phyloP scores from a whole-genome alignment of 352 stramenopile genomes.

The Pythium vanterpoolii region DNA sequence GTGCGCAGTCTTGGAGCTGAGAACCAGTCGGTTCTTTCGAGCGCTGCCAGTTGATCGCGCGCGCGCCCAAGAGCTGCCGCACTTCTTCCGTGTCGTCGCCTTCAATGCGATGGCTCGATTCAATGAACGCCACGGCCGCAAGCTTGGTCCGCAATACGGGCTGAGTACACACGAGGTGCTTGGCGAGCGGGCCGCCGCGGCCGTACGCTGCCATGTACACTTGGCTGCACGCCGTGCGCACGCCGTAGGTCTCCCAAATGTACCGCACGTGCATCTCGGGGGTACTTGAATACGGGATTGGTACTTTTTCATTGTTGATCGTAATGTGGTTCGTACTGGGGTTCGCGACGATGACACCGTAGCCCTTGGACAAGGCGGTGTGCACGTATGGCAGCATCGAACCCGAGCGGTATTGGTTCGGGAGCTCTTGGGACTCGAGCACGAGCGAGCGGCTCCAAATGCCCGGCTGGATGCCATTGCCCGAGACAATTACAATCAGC shows the following conservation, averaged over 20 bases:
- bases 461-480: constrained; percentile 57
- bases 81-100: constrained; percentile 52
- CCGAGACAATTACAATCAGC: constrained; percentile 69
- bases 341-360: constrained; percentile 65
- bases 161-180: constrained; percentile 75
- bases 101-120: constrained; percentile 58
- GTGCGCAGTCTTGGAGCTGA: constrained; percentile 45
- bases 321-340: constrained; percentile 74
- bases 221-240: constrained; percentile 60
- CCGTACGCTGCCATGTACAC: constrained; percentile 83
- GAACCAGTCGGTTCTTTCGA: constrained; percentile 60
- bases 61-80: constrained; percentile 54
- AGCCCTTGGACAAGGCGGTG: constrained; percentile 35
- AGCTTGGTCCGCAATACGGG: constrained; percentile 57
- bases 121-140: constrained; percentile 59
- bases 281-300: constrained; percentile 56
- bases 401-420: constrained; percentile 77
- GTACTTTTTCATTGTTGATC: constrained; percentile 44
- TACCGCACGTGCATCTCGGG: constrained; percentile 72
- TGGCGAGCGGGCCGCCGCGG: constrained; percentile 62
- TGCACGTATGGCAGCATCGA: constrained; percentile 76
- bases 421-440: constrained; percentile 67
- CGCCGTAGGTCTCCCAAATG: constrained; percentile 78
- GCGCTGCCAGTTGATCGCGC: constrained; percentile 77
- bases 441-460: constrained; percentile 83